These are phyloP conservation scores for Luvunga scandens DNA, from an alignment of 345 rosid species.

Conservation along the genomic window DNA sequence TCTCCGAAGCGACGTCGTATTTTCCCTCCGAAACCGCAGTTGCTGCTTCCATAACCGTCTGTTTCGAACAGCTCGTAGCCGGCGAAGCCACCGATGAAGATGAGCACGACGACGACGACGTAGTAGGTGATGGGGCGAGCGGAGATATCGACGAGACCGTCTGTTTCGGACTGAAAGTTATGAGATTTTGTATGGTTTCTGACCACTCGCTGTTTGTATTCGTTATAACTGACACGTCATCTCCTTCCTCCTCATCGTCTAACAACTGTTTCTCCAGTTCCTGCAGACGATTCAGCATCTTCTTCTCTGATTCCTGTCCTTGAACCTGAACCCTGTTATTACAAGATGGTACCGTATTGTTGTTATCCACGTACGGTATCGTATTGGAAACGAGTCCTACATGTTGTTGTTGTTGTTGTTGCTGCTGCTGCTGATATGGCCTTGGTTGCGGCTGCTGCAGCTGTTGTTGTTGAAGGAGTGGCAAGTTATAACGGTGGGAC, in stretches of 20 bases:
- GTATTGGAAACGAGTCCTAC: conserved; percentile 5
- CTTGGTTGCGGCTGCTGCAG: conserved; percentile 14
- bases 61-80: conserved; percentile 44
- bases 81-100: conserved; percentile 59
- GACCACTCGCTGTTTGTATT: conserved; percentile 78
- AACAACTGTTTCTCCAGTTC: conserved; percentile 83
- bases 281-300: conserved; percentile 70
- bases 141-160: conserved; percentile 56
- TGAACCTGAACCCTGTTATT: conserved; percentile 19
- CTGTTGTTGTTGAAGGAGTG: conserved; percentile 51
- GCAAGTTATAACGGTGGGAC: conserved; percentile 49
- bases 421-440: conserved; percentile 10
- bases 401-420: background rate
- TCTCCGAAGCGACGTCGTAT: conserved; percentile 56
- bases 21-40: conserved; percentile 76
- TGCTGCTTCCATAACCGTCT: conserved; percentile 64
- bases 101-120: conserved; percentile 54
- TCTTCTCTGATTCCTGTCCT: conserved; percentile 50
- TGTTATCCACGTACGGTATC: conserved; percentile 29
- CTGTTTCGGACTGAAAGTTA: conserved; percentile 34
- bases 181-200: conserved; percentile 63
- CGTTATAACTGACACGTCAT: conserved; percentile 72
- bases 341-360: conserved; percentile 21
- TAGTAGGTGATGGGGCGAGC: conserved; percentile 46
- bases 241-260: conserved; percentile 59